Evolutionary conservation across 371 early-diverging fungal species (phyloP).

Genomic region (Globomyces sp.): DNA sequence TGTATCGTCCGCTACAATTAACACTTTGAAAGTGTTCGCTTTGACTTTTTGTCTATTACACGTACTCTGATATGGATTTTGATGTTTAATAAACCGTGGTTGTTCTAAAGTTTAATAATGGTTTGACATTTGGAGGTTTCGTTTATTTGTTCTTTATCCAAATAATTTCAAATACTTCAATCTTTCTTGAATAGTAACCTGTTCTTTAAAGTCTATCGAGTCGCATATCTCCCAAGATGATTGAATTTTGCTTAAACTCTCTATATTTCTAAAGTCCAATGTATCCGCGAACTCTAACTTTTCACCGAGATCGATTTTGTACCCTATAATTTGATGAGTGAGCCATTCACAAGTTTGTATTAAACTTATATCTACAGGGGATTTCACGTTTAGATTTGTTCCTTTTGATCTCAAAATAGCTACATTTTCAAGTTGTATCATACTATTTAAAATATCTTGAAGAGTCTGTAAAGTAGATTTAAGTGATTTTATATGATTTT

Average conservation of each 20-base stretch:
- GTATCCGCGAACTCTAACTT: neutral
- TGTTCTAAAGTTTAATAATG: too few species aligned
- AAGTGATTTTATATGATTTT: neutral
- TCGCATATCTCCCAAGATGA: neutral
- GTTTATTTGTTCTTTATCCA: neutral
- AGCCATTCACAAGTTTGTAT: slow-evolving; percentile 1
- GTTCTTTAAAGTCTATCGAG: neutral
- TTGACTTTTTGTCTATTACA: too few species aligned
- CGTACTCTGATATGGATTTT: too few species aligned
- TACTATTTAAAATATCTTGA: neutral
- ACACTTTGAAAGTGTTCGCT: too few species aligned
- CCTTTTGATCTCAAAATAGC: neutral
- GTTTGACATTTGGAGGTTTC: too few species aligned
- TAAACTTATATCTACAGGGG: neutral
- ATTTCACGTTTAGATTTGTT: neutral
- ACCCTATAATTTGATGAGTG: neutral
- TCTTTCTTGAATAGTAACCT: neutral
- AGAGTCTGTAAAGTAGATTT: neutral
- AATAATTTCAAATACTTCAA: neutral
- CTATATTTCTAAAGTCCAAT: neutral
- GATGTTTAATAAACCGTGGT: too few species aligned
- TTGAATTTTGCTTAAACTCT: neutral
- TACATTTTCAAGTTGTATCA: neutral
- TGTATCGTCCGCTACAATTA: slow-evolving; percentile 2
- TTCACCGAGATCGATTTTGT: neutral